Conservation (phyloP, 129 eudicot genomes). For the Silybum marianum region DNA sequence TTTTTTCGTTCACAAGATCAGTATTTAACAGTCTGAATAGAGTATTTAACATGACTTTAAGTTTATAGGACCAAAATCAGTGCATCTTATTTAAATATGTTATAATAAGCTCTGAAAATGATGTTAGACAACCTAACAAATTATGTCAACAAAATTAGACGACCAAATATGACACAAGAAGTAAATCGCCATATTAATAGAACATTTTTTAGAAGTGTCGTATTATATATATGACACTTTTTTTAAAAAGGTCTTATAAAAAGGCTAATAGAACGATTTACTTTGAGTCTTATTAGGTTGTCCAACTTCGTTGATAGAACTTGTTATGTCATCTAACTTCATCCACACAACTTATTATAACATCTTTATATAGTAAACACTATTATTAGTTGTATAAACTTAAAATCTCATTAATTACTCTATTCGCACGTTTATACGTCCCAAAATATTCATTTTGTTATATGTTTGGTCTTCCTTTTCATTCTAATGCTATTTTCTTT, state of each 20-base stretch:
- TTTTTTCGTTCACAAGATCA: not conserved
- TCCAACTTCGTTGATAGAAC: not conserved
- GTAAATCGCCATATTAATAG: not conserved
- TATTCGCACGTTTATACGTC: not conserved
- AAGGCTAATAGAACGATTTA: not conserved
- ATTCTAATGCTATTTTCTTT: constrained; percentile 16
- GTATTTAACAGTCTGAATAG: not conserved
- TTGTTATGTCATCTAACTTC: not conserved
- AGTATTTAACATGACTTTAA: not conserved
- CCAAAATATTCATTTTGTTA: not conserved
- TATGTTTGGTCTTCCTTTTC: not conserved
- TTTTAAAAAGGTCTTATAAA: no score
- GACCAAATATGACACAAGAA: no score
- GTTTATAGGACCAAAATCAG: not conserved
- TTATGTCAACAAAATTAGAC: no score
- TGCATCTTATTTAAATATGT: not conserved
- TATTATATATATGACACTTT: not conserved
- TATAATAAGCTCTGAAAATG: no score
- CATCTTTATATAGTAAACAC: no score
- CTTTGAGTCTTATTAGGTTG: not conserved
- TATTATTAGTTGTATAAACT: not conserved
- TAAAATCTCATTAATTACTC: not conserved
- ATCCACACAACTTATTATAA: no score
- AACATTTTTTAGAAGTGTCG: not conserved
- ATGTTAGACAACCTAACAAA: no score